Evolutionary conservation across 805 yeast species (phyloP), one percentile per base, ranked within the genome.

Genomic region (Saccharomycopsis vini): DNA sequence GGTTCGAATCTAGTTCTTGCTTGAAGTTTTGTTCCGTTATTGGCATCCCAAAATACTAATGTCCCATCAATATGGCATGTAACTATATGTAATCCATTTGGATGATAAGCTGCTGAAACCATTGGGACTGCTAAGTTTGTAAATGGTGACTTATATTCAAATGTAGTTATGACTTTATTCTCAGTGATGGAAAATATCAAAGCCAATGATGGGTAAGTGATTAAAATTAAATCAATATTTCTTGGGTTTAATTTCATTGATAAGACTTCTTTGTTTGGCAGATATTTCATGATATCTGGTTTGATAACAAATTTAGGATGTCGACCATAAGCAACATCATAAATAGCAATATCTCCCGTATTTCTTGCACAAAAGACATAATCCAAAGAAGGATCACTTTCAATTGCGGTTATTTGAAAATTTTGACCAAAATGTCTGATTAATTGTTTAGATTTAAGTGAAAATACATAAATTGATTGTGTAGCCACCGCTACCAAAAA

Each of bases 41-140:
- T 71, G 1, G 86, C 82, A 60, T 92, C 98, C 97, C 97, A 92
- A 56, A 92, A 92, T 1, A 77, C 95, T 30, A 92, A 55, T 0
- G 94, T 74, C 43, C 90, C 90, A 56, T 89, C 95, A 19, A 67
- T 78, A 60, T 90, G 94, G 2, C 77, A 72, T 0, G 95, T 80
- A 18, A 84, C 71, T 3, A 86, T 63, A 57, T 89, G 95, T 36
- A 88, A 71, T 0, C 97, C 96, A 56, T 87, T 87, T 2, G 99
- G 98, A 60, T 90, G 97, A 75, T 85, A 92, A 28, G 75, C 66
- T 0, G 95, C 79, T 40, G 78, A 63, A 1, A 63, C 46, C 53
- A 19, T 56, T 58, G 2, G 79, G 79, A n/a, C 47, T 54, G 40
- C 79, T 57, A 0, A 55, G 34, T 2, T 60, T 54, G 18, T 55